These are phyloP conservation scores for Aspergillus coremiiformis DNA, from an alignment of 495 filamentous ascomycete genomes.

Conservation along the genomic window DNA sequence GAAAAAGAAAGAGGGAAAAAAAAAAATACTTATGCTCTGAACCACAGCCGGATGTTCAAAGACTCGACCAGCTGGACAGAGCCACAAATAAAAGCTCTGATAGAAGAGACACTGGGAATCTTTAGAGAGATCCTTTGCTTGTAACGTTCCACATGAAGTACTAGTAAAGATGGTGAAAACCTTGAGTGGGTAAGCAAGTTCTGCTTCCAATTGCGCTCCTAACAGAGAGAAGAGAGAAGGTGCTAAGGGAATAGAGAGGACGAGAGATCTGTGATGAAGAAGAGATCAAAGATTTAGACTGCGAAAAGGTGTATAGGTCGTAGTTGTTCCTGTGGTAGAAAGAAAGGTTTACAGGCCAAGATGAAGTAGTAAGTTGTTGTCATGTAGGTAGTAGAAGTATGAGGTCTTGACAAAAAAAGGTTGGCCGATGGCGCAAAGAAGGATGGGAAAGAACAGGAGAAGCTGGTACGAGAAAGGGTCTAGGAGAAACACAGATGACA, in stretches of 20 bases:
- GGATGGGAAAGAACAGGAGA: neutral
- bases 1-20: slow-evolving; percentile 2
- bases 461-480: neutral
- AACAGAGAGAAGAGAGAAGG: neutral
- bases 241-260: neutral
- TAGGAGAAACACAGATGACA: slow-evolving; percentile 6
- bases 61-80: neutral
- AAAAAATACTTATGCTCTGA: neutral
- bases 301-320: neutral
- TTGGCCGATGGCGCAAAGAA: slow-evolving; percentile 1
- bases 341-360: neutral
- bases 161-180: neutral
- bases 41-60: too few relatives aligned
- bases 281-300: neutral
- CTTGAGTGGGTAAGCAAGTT: neutral
- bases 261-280: too few relatives aligned
- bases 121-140: neutral
- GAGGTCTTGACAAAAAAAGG: slow-evolving; percentile 12
- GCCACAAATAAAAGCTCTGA: neutral
- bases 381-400: slow-evolving; percentile 14
- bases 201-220: neutral
- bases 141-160: neutral
- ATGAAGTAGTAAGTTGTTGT: neutral
- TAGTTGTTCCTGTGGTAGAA: neutral
- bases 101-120: neutral